Percentiles rank a stretch among this genome's conserved stretches.
Evolutionary conservation across 306 rosid species (phyloP).

Genomic region (Inga laurina): DNA sequence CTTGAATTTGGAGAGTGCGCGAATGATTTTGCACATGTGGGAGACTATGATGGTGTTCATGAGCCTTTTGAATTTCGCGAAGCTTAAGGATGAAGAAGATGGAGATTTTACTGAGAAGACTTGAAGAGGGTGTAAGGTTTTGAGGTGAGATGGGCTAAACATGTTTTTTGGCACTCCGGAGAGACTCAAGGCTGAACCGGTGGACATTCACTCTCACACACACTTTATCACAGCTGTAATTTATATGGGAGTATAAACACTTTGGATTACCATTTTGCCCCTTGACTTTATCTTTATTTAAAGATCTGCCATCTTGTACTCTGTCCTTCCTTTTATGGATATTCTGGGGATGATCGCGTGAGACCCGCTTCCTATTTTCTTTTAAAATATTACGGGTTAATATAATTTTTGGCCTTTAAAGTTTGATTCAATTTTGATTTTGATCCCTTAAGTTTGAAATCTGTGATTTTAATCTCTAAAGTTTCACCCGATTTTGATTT

Average conservation of each 20-base stretch:
- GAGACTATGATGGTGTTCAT: slow-evolving; percentile 66
- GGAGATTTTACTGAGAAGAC: slow-evolving; percentile 45
- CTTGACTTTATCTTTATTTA: slow-evolving; percentile 45
- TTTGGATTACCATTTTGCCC: slow-evolving; percentile 50
- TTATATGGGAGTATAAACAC: slow-evolving; percentile 32
- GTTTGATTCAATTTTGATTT: too few species aligned
- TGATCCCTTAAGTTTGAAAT: too few species aligned
- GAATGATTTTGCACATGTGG: slow-evolving; percentile 54
- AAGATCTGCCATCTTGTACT: slow-evolving; percentile 35
- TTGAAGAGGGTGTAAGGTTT: slow-evolving; percentile 50
- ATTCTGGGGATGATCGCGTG: not conserved
- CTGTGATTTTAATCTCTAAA: too few species aligned
- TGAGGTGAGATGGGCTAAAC: slow-evolving; percentile 52
- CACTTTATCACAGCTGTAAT: not conserved
- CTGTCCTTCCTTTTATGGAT: slow-evolving; percentile 2
- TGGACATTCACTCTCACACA: not conserved
- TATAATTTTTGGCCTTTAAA: too few species aligned
- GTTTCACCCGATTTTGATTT: too few species aligned
- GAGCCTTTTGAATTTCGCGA: slow-evolving; percentile 60
- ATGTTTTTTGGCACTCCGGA: slow-evolving; percentile 24
- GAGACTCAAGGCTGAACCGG: not conserved
- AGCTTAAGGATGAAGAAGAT: slow-evolving; percentile 49
- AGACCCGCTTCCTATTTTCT: not conserved
- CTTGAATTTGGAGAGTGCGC: slow-evolving; percentile 60
- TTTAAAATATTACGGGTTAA: too few species aligned